Base-by-base conservation (phyloP, 768 basidiomycete species). In the Clitopilus passeckerianus region DNA sequence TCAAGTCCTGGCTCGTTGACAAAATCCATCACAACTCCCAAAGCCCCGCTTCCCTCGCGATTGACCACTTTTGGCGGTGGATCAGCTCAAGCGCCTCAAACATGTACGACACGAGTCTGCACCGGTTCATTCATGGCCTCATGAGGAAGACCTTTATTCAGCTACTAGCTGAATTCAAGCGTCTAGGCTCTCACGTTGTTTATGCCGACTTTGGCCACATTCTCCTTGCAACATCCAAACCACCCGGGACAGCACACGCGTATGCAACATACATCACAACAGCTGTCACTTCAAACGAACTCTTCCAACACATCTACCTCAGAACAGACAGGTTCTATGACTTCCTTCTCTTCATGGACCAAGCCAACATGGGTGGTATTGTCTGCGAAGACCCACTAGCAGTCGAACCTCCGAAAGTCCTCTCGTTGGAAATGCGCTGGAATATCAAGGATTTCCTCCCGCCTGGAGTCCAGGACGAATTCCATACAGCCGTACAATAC, bases 111-210 rank as follows among this genome's bases (percentile, higher is more conserved):
- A 87, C 94, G 1, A 89, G 92, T 60, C 80, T 99, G 6, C 94
- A 98, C 68, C 86, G 90, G 0, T 99, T 99, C 72, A 77, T 98
- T 8, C 90, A 95, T 65, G 91, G 94, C 14, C 82, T 98, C 53
- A 99, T 99, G 97, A 86, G 92, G 60, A 98, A 99, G 77, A 95
- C 92, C 0, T 98, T 98, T 75, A 91, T 97, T 59, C 97, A 98
- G 73, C 80, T 99, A 63, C 81, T 98, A 20, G 95, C 96, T 14
- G 97, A 99, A 71, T 95, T 98, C 77, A 94, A 91, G 66, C 85
- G 97, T 16, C 81, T 99, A 1, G 97, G 97, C 0, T 95, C 95
- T 0, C 87, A 91, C 57, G 87, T 98, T 59, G 84, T 98, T 30
- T 93, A 95, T 62, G 96, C 95, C 23, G 94, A 98, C 71, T 95